A percentile compares a stretch with the other conserved stretches of the same genome.
These are phyloP conservation scores for Picea sitchensis DNA, from an alignment of 75 land plant species.

Conservation along the genomic window DNA sequence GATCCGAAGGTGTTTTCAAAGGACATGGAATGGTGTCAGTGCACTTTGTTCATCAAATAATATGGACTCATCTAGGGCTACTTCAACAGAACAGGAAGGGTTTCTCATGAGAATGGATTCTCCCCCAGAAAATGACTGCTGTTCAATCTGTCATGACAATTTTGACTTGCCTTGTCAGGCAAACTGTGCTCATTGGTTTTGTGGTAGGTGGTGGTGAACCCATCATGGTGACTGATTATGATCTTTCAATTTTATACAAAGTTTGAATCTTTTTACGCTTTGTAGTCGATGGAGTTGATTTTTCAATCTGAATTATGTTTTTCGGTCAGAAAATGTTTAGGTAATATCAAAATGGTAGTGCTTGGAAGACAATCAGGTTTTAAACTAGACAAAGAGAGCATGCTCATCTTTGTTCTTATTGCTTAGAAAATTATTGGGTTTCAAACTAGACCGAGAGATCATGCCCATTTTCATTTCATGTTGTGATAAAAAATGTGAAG, in stretches of 20 bases:
- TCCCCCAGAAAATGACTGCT: conserved; percentile 67
- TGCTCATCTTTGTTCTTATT: too few relatives aligned
- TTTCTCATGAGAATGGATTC: conserved; percentile 36
- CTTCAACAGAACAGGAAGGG: background rate
- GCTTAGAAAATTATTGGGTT: too few relatives aligned
- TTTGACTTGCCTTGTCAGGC: conserved; percentile 79
- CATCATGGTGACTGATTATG: background rate
- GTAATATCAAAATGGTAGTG: too few relatives aligned
- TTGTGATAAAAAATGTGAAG: too few relatives aligned
- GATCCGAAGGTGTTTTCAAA: background rate
- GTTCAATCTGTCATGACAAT: conserved; percentile 72
- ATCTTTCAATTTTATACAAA: background rate
- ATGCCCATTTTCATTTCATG: too few relatives aligned
- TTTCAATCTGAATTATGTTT: background rate
- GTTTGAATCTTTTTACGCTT: background rate
- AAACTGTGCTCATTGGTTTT: conserved; percentile 97
- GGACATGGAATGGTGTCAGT: background rate
- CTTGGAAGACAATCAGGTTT: too few relatives aligned
- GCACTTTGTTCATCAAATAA: background rate
- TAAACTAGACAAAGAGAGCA: too few relatives aligned
- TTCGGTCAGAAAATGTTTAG: too few relatives aligned
- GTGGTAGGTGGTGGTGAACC: conserved; percentile 50
- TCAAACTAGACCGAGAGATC: too few relatives aligned
- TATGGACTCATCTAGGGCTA: background rate
- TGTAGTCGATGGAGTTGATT: background rate